phyloP scores from a whole-genome alignment of 768 basidiomycete species.

The Suillus sp. region DNA sequence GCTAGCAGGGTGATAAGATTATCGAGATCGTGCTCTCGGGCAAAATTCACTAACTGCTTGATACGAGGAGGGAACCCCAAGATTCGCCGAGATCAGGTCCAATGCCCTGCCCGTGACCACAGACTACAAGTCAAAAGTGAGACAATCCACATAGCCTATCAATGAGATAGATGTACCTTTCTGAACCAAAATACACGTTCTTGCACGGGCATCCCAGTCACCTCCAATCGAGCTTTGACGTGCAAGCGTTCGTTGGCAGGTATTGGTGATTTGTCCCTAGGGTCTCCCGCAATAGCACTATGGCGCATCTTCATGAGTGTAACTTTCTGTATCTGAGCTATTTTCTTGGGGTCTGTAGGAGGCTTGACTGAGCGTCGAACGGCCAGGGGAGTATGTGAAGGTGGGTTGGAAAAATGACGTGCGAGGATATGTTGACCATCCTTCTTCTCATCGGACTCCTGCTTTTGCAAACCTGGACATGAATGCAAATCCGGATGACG shows the following conservation, averaged over 20 bases:
- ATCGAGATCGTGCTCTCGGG: constrained; percentile 19
- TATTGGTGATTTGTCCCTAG: constrained; percentile 51
- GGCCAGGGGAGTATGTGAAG: constrained; percentile 30
- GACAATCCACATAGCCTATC: neutral
- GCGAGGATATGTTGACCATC: constrained; percentile 55
- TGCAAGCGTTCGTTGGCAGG: constrained; percentile 61
- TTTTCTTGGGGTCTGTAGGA: constrained; percentile 54
- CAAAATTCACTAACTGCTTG: constrained; percentile 18
- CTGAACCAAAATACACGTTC: constrained; percentile 68
- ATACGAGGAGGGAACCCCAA: constrained; percentile 19
- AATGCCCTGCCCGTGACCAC: constrained; percentile 61
- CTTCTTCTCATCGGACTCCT: constrained; percentile 39
- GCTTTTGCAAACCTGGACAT: constrained; percentile 40
- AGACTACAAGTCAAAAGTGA: constrained; percentile 39
- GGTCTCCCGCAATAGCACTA: constrained; percentile 62
- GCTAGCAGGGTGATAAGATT: constrained; percentile 41
- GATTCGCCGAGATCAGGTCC: constrained; percentile 47
- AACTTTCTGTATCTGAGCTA: constrained; percentile 56
- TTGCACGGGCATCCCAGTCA: constrained; percentile 27
- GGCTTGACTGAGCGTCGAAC: constrained; percentile 32
- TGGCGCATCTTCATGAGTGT: constrained; percentile 78
- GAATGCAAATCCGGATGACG: constrained; percentile 64
- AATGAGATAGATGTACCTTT: constrained; percentile 51
- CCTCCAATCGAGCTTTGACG: constrained; percentile 44
- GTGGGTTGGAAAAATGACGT: constrained; percentile 46